Percentiles rank a stretch among this genome's conserved stretches.
phyloP scores from a whole-genome alignment of 1,284 basidiomycete species.

The Puccinia triticina region DNA sequence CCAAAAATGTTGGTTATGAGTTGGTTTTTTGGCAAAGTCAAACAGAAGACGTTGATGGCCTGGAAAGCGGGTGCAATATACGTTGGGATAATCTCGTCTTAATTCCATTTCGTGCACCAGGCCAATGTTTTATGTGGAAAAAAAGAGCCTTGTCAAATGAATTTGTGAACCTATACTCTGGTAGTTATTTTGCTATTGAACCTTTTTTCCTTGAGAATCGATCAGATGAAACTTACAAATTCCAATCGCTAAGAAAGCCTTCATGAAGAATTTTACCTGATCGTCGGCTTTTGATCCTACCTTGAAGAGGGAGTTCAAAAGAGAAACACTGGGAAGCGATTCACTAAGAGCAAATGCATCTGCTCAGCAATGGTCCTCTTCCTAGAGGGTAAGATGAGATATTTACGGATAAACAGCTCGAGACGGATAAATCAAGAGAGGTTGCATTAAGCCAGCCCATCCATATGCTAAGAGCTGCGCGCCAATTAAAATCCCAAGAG shows the following conservation, averaged over 20 bases:
- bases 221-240: conserved; percentile 32
- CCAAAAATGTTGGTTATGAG: conserved; percentile 35
- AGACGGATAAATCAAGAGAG: conserved; percentile 37
- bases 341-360: not conserved
- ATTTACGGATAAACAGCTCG: conserved; percentile 40
- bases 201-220: not conserved
- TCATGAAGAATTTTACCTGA: conserved; percentile 39
- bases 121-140: not conserved
- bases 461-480: conserved; percentile 37
- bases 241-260: conserved; percentile 33
- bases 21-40: conserved; percentile 32
- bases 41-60: conserved; percentile 44
- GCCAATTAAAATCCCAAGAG: conserved; percentile 18
- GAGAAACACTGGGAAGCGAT: conserved; percentile 30
- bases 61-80: conserved; percentile 39
- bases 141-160: not conserved
- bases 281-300: conserved; percentile 18
- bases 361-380: not conserved
- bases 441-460: conserved; percentile 42
- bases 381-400: not conserved
- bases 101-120: not conserved
- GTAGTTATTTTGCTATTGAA: not conserved
- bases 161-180: not conserved
- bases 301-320: conserved; percentile 25
- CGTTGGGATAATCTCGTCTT: conserved; percentile 27